Evolutionary conservation across 306 rosid species (phyloP), one percentile per base, ranked within the genome.

Genomic region (Dalbergia oliveri): DNA sequence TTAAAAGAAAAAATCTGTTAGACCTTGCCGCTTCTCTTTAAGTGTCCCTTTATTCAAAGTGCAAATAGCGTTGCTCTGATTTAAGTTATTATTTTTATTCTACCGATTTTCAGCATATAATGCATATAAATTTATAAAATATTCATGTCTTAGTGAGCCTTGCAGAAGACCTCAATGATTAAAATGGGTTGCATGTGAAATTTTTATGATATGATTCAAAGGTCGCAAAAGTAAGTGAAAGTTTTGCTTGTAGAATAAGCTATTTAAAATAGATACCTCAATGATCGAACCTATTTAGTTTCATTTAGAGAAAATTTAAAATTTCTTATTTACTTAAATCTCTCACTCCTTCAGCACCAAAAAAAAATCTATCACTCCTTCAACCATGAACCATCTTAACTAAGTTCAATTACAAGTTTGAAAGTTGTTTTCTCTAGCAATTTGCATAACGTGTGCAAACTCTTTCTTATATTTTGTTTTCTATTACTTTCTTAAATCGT

Each of bases 161-260:
- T 1, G 64, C 3, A 51, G 6, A 51, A 26, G 13, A 60, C 16
- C 50, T 62, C 9, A 44, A 68, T n/a, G 37, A 26, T 18, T 44
- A 50, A 44, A 43, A 16, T 47, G 54, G 33, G 10, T 35, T 49
- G 53, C 23, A 45, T 70, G 49, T 47, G 37, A 57, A 56, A 14
- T 9, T 37, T 26, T 44, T 31, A 56, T 23, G 59, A 11, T n/a
- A 15, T 49, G 33, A 60, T 13, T 1, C 35, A 53, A 35, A 45
- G 41, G 8, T 59, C 33, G 59, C 53, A 39, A 79, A 62, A 66
- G 56, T 50, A 34, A 19, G 56, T 61, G 15, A 37, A 37, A n/a
- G 79, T 44, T 72, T 63, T 73, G 60, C 66, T 81, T 66, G 15
- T 11, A 45, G 49, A 45, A 26, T 65, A 53, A 80, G 37, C 76